phyloP scores from a whole-genome alignment of 2,329 filamentous ascomycete species.

The Aspergillus phoenicis region DNA sequence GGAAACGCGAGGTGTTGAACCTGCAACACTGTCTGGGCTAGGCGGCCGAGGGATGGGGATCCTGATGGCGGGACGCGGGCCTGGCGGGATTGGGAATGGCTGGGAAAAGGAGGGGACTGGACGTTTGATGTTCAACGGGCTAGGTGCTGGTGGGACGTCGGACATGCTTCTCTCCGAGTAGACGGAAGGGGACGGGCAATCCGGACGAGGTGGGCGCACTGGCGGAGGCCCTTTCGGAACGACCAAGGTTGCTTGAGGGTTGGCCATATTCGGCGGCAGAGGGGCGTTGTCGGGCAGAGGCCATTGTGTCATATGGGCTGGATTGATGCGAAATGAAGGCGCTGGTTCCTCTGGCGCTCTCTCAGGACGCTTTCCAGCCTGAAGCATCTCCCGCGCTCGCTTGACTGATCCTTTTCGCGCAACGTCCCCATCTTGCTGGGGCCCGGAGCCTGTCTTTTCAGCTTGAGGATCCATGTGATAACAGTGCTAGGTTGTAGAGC shows the following conservation, averaged over 20 bases:
- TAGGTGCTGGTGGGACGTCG: constrained; percentile 25
- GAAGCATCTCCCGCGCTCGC: constrained; percentile 38
- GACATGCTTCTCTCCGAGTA: constrained; percentile 35
- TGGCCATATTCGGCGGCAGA: constrained; percentile 26
- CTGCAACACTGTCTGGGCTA: constrained; percentile 27
- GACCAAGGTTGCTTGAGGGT: constrained; percentile 30
- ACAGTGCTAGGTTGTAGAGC: not conserved
- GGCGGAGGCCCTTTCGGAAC: constrained; percentile 43
- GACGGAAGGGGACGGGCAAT: constrained; percentile 41
- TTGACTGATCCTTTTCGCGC: constrained; percentile 39
- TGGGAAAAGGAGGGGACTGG: constrained; percentile 33
- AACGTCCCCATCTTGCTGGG: constrained; percentile 15
- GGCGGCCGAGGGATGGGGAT: constrained; percentile 17
- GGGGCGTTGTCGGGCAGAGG: constrained; percentile 44
- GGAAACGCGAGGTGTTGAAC: constrained; percentile 30
- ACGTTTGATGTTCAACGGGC: constrained; percentile 25
- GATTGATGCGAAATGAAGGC: constrained; percentile 21
- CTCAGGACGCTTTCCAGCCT: constrained; percentile 33
- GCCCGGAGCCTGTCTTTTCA: constrained; percentile 13
- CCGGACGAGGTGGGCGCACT: constrained; percentile 45
- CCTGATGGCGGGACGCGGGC: constrained; percentile 21
- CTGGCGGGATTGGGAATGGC: constrained; percentile 24
- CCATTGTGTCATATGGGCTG: constrained; percentile 49
- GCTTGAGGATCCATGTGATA: constrained; percentile 27
- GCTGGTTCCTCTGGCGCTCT: constrained; percentile 6